Conservation (phyloP, 768 basidiomycete genomes). For the Boletales sp. region DNA sequence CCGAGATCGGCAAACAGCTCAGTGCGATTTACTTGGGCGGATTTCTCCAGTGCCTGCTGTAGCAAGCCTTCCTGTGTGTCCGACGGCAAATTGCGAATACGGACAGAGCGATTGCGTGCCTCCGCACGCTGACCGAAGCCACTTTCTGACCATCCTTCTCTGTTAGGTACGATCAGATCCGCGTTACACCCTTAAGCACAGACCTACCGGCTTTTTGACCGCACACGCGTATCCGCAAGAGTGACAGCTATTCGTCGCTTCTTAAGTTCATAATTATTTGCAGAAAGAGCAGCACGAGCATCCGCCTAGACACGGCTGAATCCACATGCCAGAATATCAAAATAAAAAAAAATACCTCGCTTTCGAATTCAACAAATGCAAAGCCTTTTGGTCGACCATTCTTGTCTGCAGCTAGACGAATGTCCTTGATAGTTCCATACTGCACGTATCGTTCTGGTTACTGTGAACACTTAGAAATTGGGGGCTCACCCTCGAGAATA, state of each 20-base stretch:
- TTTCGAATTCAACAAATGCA: conserved; percentile 89
- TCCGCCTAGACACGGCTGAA: conserved; percentile 48
- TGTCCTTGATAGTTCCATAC: conserved; percentile 81
- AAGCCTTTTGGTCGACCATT: conserved; percentile 75
- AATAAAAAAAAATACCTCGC: conserved; percentile 50
- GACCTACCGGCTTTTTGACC: conserved; percentile 49
- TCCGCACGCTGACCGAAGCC: conserved; percentile 57
- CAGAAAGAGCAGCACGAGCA: conserved; percentile 65
- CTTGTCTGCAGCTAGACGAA: conserved; percentile 74
- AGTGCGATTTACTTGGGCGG: conserved; percentile 64
- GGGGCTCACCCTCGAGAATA: conserved; percentile 69
- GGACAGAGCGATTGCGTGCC: conserved; percentile 65
- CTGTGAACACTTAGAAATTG: neutral
- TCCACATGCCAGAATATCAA: neutral
- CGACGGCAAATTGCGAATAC: conserved; percentile 69
- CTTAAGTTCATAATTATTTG: conserved; percentile 87
- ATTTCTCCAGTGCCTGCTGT: conserved; percentile 85
- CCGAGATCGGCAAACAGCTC: conserved; percentile 63
- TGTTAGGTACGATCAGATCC: conserved; percentile 11
- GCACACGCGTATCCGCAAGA: conserved; percentile 69
- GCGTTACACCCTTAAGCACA: neutral
- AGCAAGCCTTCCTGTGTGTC: conserved; percentile 86
- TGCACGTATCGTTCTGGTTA: conserved; percentile 27
- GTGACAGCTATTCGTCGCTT: conserved; percentile 89
- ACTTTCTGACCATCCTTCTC: conserved; percentile 46